Evolutionary conservation across 2,329 filamentous ascomycete species (phyloP).

Genomic region (Nigrospora oryzae): DNA sequence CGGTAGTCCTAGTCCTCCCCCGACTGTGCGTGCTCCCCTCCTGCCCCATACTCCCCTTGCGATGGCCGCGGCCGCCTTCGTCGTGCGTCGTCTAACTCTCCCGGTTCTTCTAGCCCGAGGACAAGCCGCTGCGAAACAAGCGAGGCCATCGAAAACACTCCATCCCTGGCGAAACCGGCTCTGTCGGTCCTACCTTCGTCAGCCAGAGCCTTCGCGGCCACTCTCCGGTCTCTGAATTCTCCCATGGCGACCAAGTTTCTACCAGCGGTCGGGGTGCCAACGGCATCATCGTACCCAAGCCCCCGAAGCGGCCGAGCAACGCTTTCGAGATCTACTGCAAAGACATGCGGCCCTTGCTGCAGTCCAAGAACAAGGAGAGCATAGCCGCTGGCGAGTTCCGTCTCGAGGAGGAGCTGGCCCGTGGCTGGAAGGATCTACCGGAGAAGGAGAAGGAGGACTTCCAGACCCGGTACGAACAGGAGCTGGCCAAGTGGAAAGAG

Average conservation of each 20-base stretch:
- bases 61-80: conserved; percentile 3
- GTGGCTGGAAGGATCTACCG: conserved; percentile 44
- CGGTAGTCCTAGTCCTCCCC: conserved; percentile 70
- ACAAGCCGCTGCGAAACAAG: conserved; percentile 70
- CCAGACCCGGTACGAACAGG: conserved; percentile 30
- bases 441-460: conserved; percentile 41
- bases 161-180: conserved; percentile 28
- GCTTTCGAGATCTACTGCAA: conserved; percentile 49
- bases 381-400: conserved; percentile 24
- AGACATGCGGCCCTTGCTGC: conserved; percentile 35
- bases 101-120: conserved; percentile 49
- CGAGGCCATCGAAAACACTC: conserved; percentile 59
- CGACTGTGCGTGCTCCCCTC: conserved; percentile 49
- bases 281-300: conserved; percentile 21
- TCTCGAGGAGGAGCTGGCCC: conserved; percentile 46
- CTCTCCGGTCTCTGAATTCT: conserved; percentile 45
- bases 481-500: conserved; percentile 30
- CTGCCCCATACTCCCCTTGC: conserved; percentile 3
- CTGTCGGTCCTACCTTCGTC: conserved; percentile 32
- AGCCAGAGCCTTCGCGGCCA: conserved; percentile 36
- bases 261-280: conserved; percentile 21
- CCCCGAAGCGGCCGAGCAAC: conserved; percentile 33
- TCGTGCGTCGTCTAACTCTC: too few relatives aligned
- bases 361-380: conserved; percentile 34
- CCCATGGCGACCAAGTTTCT: conserved; percentile 35